Percentiles rank a stretch among this genome's conserved stretches.
Conservation (phyloP, 768 basidiomycete species). For the Xerocomus potaroensis region DNA sequence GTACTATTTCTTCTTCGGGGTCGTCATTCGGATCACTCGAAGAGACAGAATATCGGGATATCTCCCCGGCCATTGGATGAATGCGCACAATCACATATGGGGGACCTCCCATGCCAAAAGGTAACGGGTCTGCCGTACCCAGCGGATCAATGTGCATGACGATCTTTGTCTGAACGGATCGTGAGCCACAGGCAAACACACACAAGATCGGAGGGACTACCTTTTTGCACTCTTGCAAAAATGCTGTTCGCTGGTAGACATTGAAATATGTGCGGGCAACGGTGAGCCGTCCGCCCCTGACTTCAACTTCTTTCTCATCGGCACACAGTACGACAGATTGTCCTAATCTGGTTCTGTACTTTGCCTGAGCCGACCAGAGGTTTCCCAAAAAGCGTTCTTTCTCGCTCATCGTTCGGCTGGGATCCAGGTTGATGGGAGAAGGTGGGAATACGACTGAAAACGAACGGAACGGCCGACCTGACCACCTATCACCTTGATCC, state of each 20-base stretch:
- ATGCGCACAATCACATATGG: constrained; percentile 80
- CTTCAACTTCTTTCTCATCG: constrained; percentile 75
- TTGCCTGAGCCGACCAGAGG: constrained; percentile 85
- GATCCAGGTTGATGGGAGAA: constrained; percentile 59
- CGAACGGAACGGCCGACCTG: constrained; percentile 78
- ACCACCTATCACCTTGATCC: constrained; percentile 85
- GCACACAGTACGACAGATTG: constrained; percentile 70
- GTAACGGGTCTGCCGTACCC: constrained; percentile 72
- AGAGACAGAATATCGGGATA: constrained; percentile 73
- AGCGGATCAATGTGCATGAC: constrained; percentile 81
- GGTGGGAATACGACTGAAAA: constrained; percentile 77
- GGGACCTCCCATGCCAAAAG: constrained; percentile 63
- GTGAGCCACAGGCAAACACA: constrained; percentile 8
- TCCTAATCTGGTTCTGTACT: constrained; percentile 65
- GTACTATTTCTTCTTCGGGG: constrained; percentile 78
- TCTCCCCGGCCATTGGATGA: constrained; percentile 78
- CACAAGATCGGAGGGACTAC: constrained; percentile 35
- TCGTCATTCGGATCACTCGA: constrained; percentile 74
- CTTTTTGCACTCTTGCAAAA: constrained; percentile 76
- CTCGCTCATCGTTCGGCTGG: constrained; percentile 55
- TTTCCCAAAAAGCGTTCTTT: constrained; percentile 86
- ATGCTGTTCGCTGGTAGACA: constrained; percentile 78
- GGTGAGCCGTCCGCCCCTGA: constrained; percentile 53
- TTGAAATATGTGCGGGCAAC: constrained; percentile 84
- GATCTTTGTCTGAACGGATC: constrained; percentile 64